A percentile compares a stretch with the other conserved stretches of the same genome.
Evolutionary conservation across 2,329 filamentous ascomycete species (phyloP).

Genomic region (Epichloe coenophiala): DNA sequence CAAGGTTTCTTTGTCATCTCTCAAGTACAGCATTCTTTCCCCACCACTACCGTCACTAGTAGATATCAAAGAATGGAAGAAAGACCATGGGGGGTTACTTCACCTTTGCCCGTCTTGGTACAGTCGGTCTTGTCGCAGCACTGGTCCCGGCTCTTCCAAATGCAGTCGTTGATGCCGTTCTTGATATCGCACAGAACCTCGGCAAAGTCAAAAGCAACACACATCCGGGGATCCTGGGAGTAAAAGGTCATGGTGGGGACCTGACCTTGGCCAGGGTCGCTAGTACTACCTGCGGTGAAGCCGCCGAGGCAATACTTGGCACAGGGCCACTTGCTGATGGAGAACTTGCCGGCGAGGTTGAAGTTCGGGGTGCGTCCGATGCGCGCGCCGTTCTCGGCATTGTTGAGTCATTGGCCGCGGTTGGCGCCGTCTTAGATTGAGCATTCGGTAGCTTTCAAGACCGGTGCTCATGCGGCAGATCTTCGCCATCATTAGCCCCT

Average conservation of each 20-base stretch:
- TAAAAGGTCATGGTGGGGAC: constrained; percentile 9
- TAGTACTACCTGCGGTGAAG: constrained; percentile 4
- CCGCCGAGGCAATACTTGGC: constrained; percentile 10
- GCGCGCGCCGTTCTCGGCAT: constrained; percentile 6
- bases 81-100: not conserved
- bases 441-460: too few relatives aligned
- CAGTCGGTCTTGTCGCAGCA: constrained; percentile 7
- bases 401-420: constrained; percentile 9
- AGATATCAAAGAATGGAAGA: too few relatives aligned
- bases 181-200: constrained; percentile 11
- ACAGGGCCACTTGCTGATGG: constrained; percentile 11
- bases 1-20: not conserved
- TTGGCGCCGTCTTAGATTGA: not conserved
- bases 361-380: constrained; percentile 5
- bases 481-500: too few relatives aligned
- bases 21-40: not conserved
- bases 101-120: constrained; percentile 1
- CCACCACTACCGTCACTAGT: too few relatives aligned
- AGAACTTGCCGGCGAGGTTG: constrained; percentile 7
- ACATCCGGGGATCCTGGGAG: constrained; percentile 7
- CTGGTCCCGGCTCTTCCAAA: constrained; percentile 7
- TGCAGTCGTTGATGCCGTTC: constrained; percentile 8
- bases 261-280: constrained; percentile 6
- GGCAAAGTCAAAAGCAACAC: constrained; percentile 6
- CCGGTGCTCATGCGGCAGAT: too few relatives aligned